Percentiles rank a stretch among this genome's conserved stretches.
Conservation (phyloP, 2,329 filamentous ascomycete species). For the Cercospora sp. region DNA sequence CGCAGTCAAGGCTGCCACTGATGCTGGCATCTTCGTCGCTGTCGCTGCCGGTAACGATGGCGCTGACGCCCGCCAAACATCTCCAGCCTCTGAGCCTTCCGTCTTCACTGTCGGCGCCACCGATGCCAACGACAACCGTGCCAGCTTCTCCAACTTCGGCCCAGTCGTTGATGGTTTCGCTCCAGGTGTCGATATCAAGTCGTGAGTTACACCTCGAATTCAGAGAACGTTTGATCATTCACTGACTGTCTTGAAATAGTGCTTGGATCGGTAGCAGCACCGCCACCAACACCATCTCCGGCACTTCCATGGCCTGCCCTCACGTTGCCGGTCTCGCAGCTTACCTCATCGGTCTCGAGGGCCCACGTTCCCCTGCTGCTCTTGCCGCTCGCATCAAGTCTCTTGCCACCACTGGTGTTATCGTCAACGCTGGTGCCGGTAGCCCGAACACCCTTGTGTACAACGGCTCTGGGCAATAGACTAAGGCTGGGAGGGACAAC, state of each 20-base stretch:
- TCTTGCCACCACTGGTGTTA: constrained; percentile 43
- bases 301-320: constrained; percentile 66
- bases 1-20: constrained; percentile 39
- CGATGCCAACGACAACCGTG: constrained; percentile 35
- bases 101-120: constrained; percentile 43
- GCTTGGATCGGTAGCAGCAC: constrained; percentile 50
- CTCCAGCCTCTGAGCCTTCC: constrained; percentile 38
- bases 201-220: constrained; percentile 19
- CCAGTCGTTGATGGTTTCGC: constrained; percentile 43
- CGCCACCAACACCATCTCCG: constrained; percentile 52
- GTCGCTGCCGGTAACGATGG: constrained; percentile 42
- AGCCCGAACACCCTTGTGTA: constrained; percentile 57
- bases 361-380: constrained; percentile 42
- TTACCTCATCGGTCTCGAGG: constrained; percentile 61
- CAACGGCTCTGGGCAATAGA: constrained; percentile 45
- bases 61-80: constrained; percentile 31
- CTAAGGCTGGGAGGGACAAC: neutral
- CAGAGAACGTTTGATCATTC: neutral
- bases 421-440: constrained; percentile 24
- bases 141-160: constrained; percentile 46
- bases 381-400: constrained; percentile 52
- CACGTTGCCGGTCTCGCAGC: constrained; percentile 65
- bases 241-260: neutral
- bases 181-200: constrained; percentile 48
- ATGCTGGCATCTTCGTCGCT: constrained; percentile 43